These are phyloP conservation scores for Trichosanthes truncata DNA, from an alignment of 306 rosid species.

Conservation along the genomic window DNA sequence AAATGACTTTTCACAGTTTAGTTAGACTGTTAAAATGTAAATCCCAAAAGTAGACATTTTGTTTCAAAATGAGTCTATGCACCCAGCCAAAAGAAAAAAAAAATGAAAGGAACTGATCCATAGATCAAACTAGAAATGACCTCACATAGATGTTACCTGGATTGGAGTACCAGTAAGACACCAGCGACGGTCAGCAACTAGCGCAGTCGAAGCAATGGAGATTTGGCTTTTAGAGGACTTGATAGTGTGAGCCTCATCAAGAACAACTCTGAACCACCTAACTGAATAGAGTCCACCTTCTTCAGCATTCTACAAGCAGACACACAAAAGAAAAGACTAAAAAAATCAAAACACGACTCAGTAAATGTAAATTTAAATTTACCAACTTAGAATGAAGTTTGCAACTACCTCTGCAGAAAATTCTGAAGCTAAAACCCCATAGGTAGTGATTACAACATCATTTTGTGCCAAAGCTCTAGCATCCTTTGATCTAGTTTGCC, in stretches of 20 bases:
- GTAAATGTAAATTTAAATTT: constrained; percentile 11
- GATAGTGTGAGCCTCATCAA: constrained; percentile 91
- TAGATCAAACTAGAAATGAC: not conserved
- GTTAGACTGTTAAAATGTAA: not conserved
- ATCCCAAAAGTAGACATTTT: not conserved
- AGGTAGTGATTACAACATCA: constrained; percentile 81
- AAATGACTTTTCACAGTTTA: not conserved
- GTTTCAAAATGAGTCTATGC: not conserved
- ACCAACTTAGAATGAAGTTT: constrained; percentile 13
- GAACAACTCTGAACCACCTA: constrained; percentile 91
- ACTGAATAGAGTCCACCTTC: constrained; percentile 71
- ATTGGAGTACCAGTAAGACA: constrained; percentile 97
- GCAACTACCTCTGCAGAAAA: constrained; percentile 64
- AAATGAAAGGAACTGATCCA: not conserved
- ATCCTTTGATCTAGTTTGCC: constrained; percentile 85
- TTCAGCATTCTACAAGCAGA: constrained; percentile 48
- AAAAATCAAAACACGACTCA: not conserved
- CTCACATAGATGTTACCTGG: constrained; percentile 39
- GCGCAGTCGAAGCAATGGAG: constrained; percentile 66
- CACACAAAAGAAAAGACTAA: constrained; percentile 10
- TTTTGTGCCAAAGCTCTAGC: constrained; percentile 58
- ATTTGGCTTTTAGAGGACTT: constrained; percentile 91
- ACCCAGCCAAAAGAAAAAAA: not conserved
- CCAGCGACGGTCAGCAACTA: constrained; percentile 87
- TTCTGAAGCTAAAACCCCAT: constrained; percentile 83